Conservation (phyloP, 169 alveolate species). For the Eimeria sp. region DNA sequence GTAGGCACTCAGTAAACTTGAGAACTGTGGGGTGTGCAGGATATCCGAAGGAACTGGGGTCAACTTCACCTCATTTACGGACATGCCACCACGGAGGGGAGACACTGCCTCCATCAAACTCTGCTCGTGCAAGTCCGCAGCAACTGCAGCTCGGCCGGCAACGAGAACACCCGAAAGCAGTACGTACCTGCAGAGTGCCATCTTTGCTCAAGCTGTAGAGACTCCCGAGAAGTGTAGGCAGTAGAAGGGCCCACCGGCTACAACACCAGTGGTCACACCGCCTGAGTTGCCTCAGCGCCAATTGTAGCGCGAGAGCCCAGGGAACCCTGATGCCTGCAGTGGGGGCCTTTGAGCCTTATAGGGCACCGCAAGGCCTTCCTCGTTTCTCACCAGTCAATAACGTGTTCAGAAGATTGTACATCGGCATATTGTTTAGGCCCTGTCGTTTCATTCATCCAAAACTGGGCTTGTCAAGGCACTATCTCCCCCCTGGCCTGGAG, state of each 20-base stretch:
- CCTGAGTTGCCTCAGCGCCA: background rate
- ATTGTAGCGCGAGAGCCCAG: background rate
- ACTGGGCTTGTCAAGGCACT: background rate
- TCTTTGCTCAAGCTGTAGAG: background rate
- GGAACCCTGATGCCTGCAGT: background rate
- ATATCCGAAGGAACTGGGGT: conserved; percentile 3
- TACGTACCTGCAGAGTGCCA: background rate
- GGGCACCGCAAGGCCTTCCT: background rate
- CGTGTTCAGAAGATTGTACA: background rate
- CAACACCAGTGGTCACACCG: background rate
- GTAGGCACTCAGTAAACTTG: conserved; percentile 26
- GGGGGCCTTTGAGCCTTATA: background rate
- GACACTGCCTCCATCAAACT: conserved; percentile 5
- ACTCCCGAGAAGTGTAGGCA: background rate
- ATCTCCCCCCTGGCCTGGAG: background rate
- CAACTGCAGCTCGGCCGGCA: background rate
- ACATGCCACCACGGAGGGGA: background rate
- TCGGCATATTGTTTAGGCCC: background rate
- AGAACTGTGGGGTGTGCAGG: conserved; percentile 48
- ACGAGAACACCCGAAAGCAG: background rate
- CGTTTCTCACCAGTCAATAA: background rate
- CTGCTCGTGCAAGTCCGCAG: conserved; percentile 11
- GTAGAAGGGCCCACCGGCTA: background rate
- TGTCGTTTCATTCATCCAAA: background rate
- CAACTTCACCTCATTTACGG: background rate